phyloP scores from a whole-genome alignment of 202 grass and related monocot genomes.

The Carex sylvatica region DNA sequence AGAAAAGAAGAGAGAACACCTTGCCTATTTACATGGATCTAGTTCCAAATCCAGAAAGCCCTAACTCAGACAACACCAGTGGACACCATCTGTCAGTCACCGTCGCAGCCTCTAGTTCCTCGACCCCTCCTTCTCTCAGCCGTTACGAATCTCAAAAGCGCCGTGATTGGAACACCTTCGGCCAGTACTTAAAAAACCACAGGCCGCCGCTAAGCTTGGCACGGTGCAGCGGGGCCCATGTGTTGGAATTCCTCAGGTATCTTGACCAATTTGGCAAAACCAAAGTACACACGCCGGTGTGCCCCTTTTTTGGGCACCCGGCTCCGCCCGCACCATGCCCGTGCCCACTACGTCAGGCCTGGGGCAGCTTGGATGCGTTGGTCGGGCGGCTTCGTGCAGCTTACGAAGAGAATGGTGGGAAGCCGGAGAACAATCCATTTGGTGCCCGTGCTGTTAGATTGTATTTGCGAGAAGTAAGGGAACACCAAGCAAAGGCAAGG shows the following conservation, averaged over 20 bases:
- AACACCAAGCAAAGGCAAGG: conserved; percentile 86
- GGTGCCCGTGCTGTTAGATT: conserved; percentile 86
- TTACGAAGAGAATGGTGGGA: conserved; percentile 88
- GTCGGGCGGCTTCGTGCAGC: conserved; percentile 78
- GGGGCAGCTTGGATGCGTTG: conserved; percentile 91
- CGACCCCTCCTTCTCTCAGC: conserved; percentile 47
- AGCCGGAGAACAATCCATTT: conserved; percentile 89
- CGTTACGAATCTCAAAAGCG: conserved; percentile 95
- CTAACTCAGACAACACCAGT: conserved; percentile 45
- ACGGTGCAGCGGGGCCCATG: conserved; percentile 89
- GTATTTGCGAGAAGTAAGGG: conserved; percentile 91
- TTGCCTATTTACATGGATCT: conserved; percentile 57
- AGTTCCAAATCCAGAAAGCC: conserved; percentile 61
- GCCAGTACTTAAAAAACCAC: conserved; percentile 93
- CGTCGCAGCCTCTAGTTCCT: background rate
- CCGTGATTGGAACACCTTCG: conserved; percentile 97
- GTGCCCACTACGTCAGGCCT: conserved; percentile 87
- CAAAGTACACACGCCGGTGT: conserved; percentile 68
- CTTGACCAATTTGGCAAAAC: conserved; percentile 99
- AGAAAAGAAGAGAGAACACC: background rate
- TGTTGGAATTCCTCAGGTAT: conserved; percentile 91
- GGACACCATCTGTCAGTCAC: conserved; percentile 8
- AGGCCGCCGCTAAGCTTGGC: conserved; percentile 69
- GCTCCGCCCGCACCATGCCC: conserved; percentile 72
- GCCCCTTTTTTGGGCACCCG: conserved; percentile 95